Evolutionary conservation across 441 rosid species (phyloP).

Genomic region (Adansonia grandidieri): DNA sequence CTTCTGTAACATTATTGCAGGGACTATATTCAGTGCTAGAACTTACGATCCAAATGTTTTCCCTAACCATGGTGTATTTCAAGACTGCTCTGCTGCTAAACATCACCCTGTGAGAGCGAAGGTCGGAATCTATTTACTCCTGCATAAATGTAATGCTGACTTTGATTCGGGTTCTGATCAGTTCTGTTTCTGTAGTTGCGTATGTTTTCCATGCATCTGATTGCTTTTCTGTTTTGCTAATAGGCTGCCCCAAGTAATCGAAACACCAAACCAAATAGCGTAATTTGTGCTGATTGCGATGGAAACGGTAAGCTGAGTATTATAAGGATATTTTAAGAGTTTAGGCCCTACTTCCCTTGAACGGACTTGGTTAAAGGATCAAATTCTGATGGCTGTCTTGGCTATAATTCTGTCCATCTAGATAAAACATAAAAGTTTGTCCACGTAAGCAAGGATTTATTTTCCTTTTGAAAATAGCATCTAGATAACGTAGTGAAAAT

Average conservation of each 20-base stretch:
- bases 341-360: neutral
- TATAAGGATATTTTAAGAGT: neutral
- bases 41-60: constrained; percentile 22
- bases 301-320: constrained; percentile 48
- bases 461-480: too few relatives aligned
- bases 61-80: constrained; percentile 21
- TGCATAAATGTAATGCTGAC: neutral
- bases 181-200: neutral
- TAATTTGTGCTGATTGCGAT: constrained; percentile 47
- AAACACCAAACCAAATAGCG: constrained; percentile 48
- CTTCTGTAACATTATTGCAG: constrained; percentile 20
- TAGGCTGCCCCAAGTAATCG: constrained; percentile 43
- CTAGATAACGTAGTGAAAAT: neutral
- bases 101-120: constrained; percentile 23
- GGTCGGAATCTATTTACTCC: constrained; percentile 32
- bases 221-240: neutral
- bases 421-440: too few relatives aligned
- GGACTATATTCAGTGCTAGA: constrained; percentile 6
- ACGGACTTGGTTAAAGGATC: neutral
- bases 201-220: neutral
- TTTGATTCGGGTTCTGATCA: neutral
- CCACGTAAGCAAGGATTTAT: too few relatives aligned
- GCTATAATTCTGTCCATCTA: too few relatives aligned
- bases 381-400: neutral
- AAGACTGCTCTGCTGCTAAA: constrained; percentile 12